Base-by-base conservation (phyloP, 1,284 basidiomycete genomes). In the Ustilago shanxiensis region DNA sequence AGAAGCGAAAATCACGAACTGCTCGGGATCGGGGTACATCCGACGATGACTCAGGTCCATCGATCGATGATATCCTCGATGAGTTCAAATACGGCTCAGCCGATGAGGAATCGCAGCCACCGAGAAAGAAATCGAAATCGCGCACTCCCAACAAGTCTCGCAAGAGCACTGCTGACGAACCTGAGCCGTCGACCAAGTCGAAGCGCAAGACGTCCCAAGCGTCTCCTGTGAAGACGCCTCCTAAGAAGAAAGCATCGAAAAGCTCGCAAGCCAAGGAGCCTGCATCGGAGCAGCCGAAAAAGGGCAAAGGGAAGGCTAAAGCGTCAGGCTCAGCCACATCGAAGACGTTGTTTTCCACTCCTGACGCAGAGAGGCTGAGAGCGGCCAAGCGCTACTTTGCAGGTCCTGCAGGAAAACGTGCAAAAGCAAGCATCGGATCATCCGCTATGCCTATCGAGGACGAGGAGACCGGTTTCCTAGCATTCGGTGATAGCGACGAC, bases 361-460 rank as follows among this genome's bases (percentile, higher is more conserved):
- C 37, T 31, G 60, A 74, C n/a, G 49, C 61, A 33, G 37, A 22
- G 31, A 51, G 66, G 24, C 14, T 52, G n/a, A 55, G 62, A 28
- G 52, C 41, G 16, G 60, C 60, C 16, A 62, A 47, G 52, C 70
- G 70, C 26, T 72, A 72, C 49, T 72, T 72, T 62, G 70, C 60
- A 24, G 56, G 44, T 37, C 3, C 47, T 11, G 50, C 41, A 14
- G 51, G 24, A 6, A 28, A 51, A 10, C 44, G 11, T 2, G 64
- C 20, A 35, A 61, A 63, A 44, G 44, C 45, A 20, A 39, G 50
- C 14, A 28, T 51, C 16, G 56, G 44, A 10, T 7, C 66, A 28
- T 69, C 62, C 13, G 53, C 61, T 2, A 74, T 74, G 66, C 72
- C 72, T 7, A 26, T 24, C 39, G 57, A 56, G 5, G 41, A 28